These are phyloP conservation scores for Russula virescens DNA, from an alignment of 768 basidiomycete genomes.

Conservation along the genomic window DNA sequence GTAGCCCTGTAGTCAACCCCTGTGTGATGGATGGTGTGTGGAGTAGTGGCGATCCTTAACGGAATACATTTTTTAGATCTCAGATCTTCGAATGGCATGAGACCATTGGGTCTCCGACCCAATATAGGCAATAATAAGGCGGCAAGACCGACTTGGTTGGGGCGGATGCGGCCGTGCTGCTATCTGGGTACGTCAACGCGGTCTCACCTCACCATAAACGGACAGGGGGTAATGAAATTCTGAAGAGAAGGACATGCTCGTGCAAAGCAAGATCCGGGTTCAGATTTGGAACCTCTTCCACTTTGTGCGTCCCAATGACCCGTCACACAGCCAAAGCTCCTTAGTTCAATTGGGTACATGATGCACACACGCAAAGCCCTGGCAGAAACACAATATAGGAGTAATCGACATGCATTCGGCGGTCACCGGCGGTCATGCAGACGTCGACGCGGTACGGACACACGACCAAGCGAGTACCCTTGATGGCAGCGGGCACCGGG, in stretches of 20 bases:
- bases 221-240: not conserved
- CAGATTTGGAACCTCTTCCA: not conserved
- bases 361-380: not conserved
- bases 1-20: not conserved
- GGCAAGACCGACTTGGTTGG: not conserved
- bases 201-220: constrained; percentile 10
- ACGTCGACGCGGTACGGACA: too few species aligned
- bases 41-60: too few species aligned
- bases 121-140: too few species aligned
- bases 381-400: too few species aligned
- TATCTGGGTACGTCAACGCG: constrained; percentile 6
- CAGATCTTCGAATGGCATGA: too few species aligned
- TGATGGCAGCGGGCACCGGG: too few species aligned
- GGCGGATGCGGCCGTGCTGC: constrained; percentile 17
- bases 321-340: not conserved
- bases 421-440: too few species aligned
- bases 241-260: not conserved
- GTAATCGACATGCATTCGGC: too few species aligned
- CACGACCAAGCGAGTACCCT: too few species aligned
- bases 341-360: too few species aligned
- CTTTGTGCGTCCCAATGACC: not conserved
- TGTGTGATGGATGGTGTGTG: not conserved
- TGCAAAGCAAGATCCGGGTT: not conserved
- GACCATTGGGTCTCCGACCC: too few species aligned
- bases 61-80: too few species aligned